Conservation (phyloP, 106 monocot genomes). For the Allium fistulosum region DNA sequence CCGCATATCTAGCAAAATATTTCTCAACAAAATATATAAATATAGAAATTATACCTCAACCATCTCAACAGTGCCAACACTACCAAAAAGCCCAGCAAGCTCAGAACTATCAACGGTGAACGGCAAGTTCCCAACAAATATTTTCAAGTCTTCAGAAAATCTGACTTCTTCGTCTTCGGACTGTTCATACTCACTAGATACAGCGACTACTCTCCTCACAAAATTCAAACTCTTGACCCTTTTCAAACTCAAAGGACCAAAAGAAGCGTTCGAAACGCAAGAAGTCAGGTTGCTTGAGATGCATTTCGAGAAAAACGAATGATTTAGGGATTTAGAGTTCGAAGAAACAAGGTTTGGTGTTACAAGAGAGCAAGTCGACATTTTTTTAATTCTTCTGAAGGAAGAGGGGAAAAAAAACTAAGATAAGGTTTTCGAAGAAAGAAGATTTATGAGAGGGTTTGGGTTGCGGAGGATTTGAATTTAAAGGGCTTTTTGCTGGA, state of each 20-base stretch:
- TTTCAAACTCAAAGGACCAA: slow-evolving; percentile 4
- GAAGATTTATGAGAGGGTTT: too few species aligned
- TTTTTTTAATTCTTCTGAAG: not conserved
- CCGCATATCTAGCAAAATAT: too few species aligned
- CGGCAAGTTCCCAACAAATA: slow-evolving; percentile 89
- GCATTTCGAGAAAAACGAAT: slow-evolving; percentile 11
- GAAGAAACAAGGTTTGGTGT: not conserved
- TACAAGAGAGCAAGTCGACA: not conserved
- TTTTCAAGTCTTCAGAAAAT: slow-evolving; percentile 55
- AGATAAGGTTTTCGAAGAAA: not conserved
- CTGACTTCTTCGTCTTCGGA: slow-evolving; percentile 18
- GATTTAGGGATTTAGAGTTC: not conserved
- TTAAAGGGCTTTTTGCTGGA: too few species aligned
- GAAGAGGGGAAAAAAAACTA: not conserved
- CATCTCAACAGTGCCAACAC: slow-evolving; percentile 76
- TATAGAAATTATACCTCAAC: slow-evolving; percentile 55
- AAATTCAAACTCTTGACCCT: slow-evolving; percentile 9
- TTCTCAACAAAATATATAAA: too few species aligned
- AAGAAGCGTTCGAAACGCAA: not conserved
- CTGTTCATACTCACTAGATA: slow-evolving; percentile 39
- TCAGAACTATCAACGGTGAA: slow-evolving; percentile 75
- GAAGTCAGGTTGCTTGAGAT: slow-evolving; percentile 3
- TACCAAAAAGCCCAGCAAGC: slow-evolving; percentile 67
- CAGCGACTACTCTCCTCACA: slow-evolving; percentile 26
- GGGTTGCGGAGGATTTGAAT: not conserved